These are phyloP conservation scores for Buxus sempervirens DNA, from an alignment of 164 flowering plant species.

Conservation along the genomic window DNA sequence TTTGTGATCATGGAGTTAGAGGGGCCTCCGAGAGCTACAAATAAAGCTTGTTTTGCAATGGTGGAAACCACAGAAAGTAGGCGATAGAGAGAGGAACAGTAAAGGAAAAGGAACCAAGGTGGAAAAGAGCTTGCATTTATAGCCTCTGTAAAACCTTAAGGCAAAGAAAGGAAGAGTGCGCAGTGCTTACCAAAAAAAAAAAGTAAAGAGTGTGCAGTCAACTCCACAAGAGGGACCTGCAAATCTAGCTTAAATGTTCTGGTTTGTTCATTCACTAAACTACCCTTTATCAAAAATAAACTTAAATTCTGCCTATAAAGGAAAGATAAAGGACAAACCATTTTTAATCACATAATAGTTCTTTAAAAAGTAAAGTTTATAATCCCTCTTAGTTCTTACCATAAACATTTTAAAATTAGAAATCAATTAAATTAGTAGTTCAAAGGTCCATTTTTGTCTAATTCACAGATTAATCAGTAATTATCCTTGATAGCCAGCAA, in stretches of 20 bases:
- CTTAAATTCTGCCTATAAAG: conserved; percentile 13
- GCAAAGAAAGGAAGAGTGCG: too few relatives aligned
- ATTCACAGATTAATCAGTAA: too few relatives aligned
- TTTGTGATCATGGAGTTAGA: conserved; percentile 23
- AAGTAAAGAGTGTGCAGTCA: conserved; percentile 8
- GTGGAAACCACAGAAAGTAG: conserved; percentile 45
- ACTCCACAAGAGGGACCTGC: conserved; percentile 9
- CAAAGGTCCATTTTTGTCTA: too few relatives aligned
- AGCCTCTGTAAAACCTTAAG: too few relatives aligned
- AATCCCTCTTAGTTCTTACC: too few relatives aligned
- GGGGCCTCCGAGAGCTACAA: conserved; percentile 36
- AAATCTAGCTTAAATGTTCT: conserved; percentile 14
- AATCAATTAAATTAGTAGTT: too few relatives aligned
- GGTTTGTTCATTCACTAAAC: background rate
- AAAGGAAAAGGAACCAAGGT: conserved; percentile 35
- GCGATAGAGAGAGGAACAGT: conserved; percentile 34
- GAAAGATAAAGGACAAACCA: too few relatives aligned
- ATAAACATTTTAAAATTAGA: too few relatives aligned
- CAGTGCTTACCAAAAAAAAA: background rate
- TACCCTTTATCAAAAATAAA: background rate
- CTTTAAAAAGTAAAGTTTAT: too few relatives aligned
- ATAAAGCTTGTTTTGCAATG: conserved; percentile 75
- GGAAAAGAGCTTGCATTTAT: conserved; percentile 24
- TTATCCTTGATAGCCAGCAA: too few relatives aligned
- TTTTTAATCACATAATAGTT: too few relatives aligned